A percentile compares a stretch with the other conserved stretches of the same genome.
phyloP scores from a whole-genome alignment of 2,329 filamentous ascomycete species.

The Epichloe gansuensis region DNA sequence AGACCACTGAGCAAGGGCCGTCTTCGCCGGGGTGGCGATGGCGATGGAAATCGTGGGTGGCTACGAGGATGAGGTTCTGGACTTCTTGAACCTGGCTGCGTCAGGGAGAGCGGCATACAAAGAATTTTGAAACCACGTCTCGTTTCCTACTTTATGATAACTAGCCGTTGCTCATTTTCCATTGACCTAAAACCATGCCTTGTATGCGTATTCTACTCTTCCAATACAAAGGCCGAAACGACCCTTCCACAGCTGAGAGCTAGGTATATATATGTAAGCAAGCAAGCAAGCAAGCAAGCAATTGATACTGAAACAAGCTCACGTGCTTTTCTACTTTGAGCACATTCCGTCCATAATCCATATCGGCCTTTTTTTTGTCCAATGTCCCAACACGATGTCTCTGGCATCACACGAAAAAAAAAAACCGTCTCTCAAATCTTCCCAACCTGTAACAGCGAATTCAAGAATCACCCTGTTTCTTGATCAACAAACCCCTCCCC shows the following conservation, averaged over 20 bases:
- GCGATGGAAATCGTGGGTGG: constrained; percentile 40
- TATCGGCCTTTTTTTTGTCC: too few species aligned
- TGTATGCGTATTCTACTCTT: too few species aligned
- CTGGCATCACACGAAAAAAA: neutral
- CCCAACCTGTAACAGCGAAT: neutral
- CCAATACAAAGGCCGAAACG: too few species aligned
- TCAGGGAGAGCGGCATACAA: constrained; percentile 34
- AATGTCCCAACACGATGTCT: neutral
- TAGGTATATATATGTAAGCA: neutral
- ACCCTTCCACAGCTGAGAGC: too few species aligned
- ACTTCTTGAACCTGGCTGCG: constrained; percentile 12
- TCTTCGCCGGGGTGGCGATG: constrained; percentile 45
- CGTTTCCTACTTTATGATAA: too few species aligned
- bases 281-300: neutral
- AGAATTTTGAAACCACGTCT: too few species aligned
- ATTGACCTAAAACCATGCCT: too few species aligned
- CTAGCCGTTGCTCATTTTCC: too few species aligned
- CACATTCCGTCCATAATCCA: neutral
- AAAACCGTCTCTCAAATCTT: neutral
- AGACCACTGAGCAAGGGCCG: constrained; percentile 25
- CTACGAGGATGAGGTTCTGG: constrained; percentile 40
- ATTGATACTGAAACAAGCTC: neutral
- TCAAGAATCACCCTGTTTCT: too few species aligned
- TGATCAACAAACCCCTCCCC: constrained; percentile 14
- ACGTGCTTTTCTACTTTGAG: neutral